phyloP scores from a whole-genome alignment of 176 grass and related monocot species.

The Carex scoparia region DNA sequence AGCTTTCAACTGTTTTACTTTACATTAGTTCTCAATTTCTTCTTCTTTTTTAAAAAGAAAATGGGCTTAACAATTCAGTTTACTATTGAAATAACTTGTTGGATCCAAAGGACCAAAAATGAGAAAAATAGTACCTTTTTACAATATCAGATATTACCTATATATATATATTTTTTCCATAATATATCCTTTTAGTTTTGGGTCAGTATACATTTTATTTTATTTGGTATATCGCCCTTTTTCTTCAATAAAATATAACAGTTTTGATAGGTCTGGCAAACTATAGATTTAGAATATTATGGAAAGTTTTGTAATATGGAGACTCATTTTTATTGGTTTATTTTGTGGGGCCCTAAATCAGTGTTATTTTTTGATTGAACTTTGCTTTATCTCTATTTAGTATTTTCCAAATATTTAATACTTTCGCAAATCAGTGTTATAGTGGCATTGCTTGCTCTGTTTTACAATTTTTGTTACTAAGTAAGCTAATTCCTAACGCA shows the following conservation, averaged over 20 bases:
- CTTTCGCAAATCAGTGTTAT: not conserved
- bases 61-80: not conserved
- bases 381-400: too few relatives aligned
- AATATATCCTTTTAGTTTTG: not conserved
- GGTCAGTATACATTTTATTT: not conserved
- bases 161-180: not conserved
- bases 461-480: not conserved
- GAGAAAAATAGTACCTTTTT: not conserved
- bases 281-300: not conserved
- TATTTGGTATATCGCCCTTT: not conserved
- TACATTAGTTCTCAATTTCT: not conserved
- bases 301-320: not conserved
- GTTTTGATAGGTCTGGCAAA: not conserved
- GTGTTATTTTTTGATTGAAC: too few relatives aligned
- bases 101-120: not conserved
- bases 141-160: not conserved
- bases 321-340: not conserved
- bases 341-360: not conserved
- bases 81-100: not conserved
- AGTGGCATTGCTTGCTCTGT: not conserved
- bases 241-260: not conserved
- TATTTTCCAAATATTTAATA: too few relatives aligned
- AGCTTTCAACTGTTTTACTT: not conserved
- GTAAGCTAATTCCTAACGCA: conserved; percentile 6
- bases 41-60: not conserved